Evolutionary conservation across 176 grass and related monocot species (phyloP).

Genomic region (Paspalum vaginatum): DNA sequence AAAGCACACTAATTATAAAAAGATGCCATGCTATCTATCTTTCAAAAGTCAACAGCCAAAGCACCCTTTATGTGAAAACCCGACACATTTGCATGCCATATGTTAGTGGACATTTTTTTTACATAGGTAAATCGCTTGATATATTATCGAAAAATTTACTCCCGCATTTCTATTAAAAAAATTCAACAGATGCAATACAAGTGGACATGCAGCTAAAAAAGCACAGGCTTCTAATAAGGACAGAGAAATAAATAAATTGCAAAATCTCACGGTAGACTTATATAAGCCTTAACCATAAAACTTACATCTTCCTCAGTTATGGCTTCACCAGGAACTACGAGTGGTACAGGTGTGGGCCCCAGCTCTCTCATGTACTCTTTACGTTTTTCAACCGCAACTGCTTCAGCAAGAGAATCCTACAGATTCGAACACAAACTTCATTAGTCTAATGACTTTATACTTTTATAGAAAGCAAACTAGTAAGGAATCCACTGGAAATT

Average conservation of each 20-base stretch:
- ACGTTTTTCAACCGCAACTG: constrained; percentile 84
- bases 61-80: not conserved
- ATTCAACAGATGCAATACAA: not conserved
- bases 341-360: constrained; percentile 78
- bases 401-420: constrained; percentile 86
- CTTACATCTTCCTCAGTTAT: constrained; percentile 92
- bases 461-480: not conserved
- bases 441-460: not conserved
- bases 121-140: not conserved
- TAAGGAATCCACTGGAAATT: not conserved
- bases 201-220: constrained; percentile 1
- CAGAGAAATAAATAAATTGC: not conserved
- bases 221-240: not conserved
- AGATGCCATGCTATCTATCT: not conserved
- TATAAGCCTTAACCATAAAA: constrained; percentile 19
- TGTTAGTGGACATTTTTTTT: not conserved
- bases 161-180: not conserved
- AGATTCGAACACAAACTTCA: constrained; percentile 22
- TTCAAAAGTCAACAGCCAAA: not conserved
- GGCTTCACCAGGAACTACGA: constrained; percentile 76
- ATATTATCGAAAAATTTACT: not conserved
- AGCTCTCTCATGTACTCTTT: constrained; percentile 83
- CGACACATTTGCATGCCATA: not conserved
- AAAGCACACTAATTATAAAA: not conserved
- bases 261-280: not conserved